These are phyloP conservation scores for Dentiscutata heterogama DNA, from an alignment of 371 early-diverging fungal species.

Conservation along the genomic window DNA sequence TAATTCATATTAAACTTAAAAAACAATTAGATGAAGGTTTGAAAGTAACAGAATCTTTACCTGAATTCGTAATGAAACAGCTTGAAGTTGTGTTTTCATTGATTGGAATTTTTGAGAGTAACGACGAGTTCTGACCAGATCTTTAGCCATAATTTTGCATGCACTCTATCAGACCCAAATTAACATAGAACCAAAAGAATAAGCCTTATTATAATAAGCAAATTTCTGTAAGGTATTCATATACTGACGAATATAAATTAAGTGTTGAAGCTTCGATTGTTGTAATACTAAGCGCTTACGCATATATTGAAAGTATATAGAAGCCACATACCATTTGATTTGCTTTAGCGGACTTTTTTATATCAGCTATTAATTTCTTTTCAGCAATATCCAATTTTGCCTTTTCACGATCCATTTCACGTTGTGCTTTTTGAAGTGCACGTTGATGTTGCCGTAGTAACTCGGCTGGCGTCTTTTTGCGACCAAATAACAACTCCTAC, in stretches of 20 bases:
- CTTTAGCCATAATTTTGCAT: slow-evolving; percentile 97
- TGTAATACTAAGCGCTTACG: too few relatives aligned
- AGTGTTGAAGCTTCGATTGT: too few relatives aligned
- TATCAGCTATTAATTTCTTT: slow-evolving; percentile 93
- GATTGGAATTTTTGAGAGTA: slow-evolving; percentile 96
- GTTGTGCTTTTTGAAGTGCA: slow-evolving; percentile 85
- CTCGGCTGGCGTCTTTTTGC: slow-evolving; percentile 87
- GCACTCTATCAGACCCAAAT: slow-evolving; percentile 65
- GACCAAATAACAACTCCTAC: slow-evolving; percentile 76
- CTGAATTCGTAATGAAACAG: slow-evolving; percentile 91
- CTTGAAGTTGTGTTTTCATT: slow-evolving; percentile 96
- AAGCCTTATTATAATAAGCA: too few relatives aligned
- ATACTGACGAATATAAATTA: too few relatives aligned
- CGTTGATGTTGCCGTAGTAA: slow-evolving; percentile 93
- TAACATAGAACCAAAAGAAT: too few relatives aligned
- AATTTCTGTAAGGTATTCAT: too few relatives aligned
- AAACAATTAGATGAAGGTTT: neutral
- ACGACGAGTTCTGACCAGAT: slow-evolving; percentile 93
- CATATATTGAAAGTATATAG: too few relatives aligned
- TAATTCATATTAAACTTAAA: neutral
- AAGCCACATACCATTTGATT: slow-evolving; percentile 81
- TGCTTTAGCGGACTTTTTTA: slow-evolving; percentile 91
- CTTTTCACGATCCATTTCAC: slow-evolving; percentile 95
- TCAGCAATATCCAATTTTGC: slow-evolving; percentile 92
- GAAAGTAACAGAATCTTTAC: slow-evolving; percentile 56